Conservation (phyloP, 1,139 yeast species). For the Suhomyces coccinellae region DNA sequence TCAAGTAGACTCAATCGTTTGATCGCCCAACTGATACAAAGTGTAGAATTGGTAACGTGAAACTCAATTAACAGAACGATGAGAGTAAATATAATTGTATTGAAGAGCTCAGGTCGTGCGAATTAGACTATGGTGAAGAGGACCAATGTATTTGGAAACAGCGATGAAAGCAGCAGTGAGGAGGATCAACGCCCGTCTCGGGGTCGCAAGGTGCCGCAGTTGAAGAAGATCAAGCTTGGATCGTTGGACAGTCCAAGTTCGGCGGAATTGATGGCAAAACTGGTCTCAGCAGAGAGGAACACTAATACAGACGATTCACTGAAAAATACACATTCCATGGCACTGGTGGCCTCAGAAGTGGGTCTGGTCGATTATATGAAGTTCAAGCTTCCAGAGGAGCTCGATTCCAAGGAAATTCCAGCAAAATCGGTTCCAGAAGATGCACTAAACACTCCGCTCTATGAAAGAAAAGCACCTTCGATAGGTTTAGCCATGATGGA, state of each 20-base stretch:
- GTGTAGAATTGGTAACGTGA: too few species aligned
- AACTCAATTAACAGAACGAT: neutral
- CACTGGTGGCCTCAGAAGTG: neutral
- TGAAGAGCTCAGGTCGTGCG: conserved; percentile 2
- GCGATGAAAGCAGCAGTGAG: conserved; percentile 10
- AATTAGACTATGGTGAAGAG: conserved; percentile 11
- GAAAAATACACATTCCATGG: neutral
- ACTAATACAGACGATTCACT: neutral
- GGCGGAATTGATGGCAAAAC: neutral
- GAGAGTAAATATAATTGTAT: neutral
- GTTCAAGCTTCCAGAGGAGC: neutral
- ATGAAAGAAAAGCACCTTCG: conserved; percentile 21
- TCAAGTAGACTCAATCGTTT: neutral
- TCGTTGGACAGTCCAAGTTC: neutral
- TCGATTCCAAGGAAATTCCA: neutral
- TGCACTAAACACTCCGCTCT: conserved; percentile 11
- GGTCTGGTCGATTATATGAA: conserved; percentile 6
- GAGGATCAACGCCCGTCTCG: conserved; percentile 4
- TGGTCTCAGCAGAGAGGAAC: neutral
- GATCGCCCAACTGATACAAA: conserved; percentile 1
- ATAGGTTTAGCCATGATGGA: conserved; percentile 54
- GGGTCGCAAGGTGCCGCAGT: neutral
- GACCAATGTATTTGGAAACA: conserved; percentile 14
- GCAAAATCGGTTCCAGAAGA: neutral
- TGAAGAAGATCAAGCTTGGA: conserved; percentile 1